These are phyloP conservation scores for Lunasporangiospora selenospora DNA, from an alignment of 192 early-diverging fungal genomes.

Conservation along the genomic window DNA sequence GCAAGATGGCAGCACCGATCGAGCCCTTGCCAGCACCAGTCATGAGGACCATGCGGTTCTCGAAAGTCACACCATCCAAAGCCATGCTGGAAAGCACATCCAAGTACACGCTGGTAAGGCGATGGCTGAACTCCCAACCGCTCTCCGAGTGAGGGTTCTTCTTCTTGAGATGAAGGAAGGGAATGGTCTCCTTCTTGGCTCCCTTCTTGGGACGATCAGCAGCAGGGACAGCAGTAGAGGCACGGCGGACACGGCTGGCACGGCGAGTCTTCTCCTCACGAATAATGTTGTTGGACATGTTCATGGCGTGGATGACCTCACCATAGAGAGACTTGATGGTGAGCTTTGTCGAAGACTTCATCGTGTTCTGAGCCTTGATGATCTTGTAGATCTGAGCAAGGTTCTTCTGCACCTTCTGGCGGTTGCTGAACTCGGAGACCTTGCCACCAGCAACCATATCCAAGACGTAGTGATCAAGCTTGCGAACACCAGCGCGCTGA, in stretches of 20 bases:
- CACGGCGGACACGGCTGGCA: conserved; percentile 56
- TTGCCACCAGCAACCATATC: conserved; percentile 80
- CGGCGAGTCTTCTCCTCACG: conserved; percentile 60
- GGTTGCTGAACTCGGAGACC: conserved; percentile 76
- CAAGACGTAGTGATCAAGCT: conserved; percentile 93
- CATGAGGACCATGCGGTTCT: conserved; percentile 84
- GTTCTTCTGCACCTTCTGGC: conserved; percentile 80
- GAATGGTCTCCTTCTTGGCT: conserved; percentile 71
- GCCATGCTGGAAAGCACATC: conserved; percentile 84
- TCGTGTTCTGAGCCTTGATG: conserved; percentile 77
- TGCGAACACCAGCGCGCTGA: conserved; percentile 80
- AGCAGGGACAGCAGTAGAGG: conserved; percentile 48
- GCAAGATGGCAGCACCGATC: conserved; percentile 86
- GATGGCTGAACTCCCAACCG: conserved; percentile 85
- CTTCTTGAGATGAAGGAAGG: conserved; percentile 80
- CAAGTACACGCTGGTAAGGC: conserved; percentile 81
- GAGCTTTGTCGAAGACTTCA: conserved; percentile 76
- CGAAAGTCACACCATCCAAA: conserved; percentile 84
- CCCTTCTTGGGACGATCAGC: conserved; percentile 60
- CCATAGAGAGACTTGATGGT: conserved; percentile 73
- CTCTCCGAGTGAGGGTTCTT: conserved; percentile 69
- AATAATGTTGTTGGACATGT: conserved; percentile 77
- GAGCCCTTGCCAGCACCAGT: conserved; percentile 92
- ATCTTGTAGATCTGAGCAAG: conserved; percentile 80
- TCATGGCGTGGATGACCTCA: conserved; percentile 75